Conservation (phyloP, 352 stramenopile genomes). For the Phytophthora lateralis region DNA sequence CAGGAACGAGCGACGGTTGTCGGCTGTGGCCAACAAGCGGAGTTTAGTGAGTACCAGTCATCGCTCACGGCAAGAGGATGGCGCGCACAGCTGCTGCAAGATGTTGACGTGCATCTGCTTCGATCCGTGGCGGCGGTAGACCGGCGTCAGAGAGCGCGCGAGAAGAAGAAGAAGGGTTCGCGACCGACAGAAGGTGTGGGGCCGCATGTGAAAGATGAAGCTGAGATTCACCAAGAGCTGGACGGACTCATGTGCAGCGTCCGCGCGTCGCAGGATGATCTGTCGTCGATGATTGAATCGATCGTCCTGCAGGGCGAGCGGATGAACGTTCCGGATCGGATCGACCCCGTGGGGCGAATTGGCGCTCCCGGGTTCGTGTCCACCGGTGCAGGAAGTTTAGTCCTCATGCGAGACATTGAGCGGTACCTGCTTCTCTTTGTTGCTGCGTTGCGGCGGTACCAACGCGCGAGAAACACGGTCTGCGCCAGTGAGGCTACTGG, state of each 20-base stretch:
- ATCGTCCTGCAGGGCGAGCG: slow-evolving; percentile 32
- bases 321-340: slow-evolving; percentile 25
- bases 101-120: slow-evolving; percentile 39
- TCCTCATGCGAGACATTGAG: slow-evolving; percentile 38
- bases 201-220: slow-evolving; percentile 28
- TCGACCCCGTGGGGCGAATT: slow-evolving; percentile 26
- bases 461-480: slow-evolving; percentile 18
- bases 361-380: slow-evolving; percentile 39
- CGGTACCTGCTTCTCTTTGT: slow-evolving; percentile 35
- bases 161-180: slow-evolving; percentile 11
- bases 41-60: slow-evolving; percentile 32
- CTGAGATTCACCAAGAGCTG: slow-evolving; percentile 36
- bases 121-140: slow-evolving; percentile 27
- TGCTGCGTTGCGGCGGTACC: slow-evolving; percentile 38
- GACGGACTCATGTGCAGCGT: slow-evolving; percentile 27
- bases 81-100: slow-evolving; percentile 34
- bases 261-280: slow-evolving; percentile 30
- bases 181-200: slow-evolving; percentile 21
- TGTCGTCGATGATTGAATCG: slow-evolving; percentile 32
- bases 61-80: slow-evolving; percentile 33
- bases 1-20: slow-evolving; percentile 14
- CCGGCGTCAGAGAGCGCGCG: slow-evolving; percentile 20
- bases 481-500: slow-evolving; percentile 2
- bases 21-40: slow-evolving; percentile 20
- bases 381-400: slow-evolving; percentile 19